Evolutionary conservation across 2,329 filamentous ascomycete genomes (phyloP).

Genomic region (Aspergillus novofumigatus): DNA sequence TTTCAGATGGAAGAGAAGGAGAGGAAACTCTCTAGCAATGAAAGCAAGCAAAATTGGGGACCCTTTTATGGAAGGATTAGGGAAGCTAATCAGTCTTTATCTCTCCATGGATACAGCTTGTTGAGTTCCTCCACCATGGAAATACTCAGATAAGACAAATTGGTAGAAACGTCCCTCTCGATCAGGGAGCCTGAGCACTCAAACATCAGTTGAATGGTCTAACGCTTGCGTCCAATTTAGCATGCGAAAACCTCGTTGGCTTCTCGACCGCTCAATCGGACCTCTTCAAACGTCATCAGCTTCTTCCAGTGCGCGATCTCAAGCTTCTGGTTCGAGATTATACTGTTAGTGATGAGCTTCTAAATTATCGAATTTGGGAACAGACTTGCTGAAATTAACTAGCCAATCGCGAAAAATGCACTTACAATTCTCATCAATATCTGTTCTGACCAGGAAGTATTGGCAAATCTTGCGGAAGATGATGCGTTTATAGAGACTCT

Average conservation of each 20-base stretch:
- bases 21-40: background rate
- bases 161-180: slow-evolving; percentile 40
- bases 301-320: slow-evolving; percentile 78
- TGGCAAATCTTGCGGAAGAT: slow-evolving; percentile 70
- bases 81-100: background rate
- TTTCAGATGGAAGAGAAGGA: background rate
- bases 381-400: slow-evolving; percentile 1
- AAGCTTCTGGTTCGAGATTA: slow-evolving; percentile 85
- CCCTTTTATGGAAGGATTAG: background rate
- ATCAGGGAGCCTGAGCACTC: background rate
- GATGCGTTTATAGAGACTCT: slow-evolving; percentile 75
- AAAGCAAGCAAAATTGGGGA: background rate
- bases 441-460: slow-evolving; percentile 74
- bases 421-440: slow-evolving; percentile 74
- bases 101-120: slow-evolving; percentile 31
- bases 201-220: background rate
- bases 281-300: slow-evolving; percentile 77
- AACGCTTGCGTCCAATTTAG: slow-evolving; percentile 39
- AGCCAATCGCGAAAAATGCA: slow-evolving; percentile 91
- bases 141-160: slow-evolving; percentile 86
- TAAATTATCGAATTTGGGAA: background rate
- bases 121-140: slow-evolving; percentile 88
- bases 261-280: slow-evolving; percentile 71
- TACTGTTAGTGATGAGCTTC: slow-evolving; percentile 51
- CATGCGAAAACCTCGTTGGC: slow-evolving; percentile 79